Conservation (phyloP, 202 grass and related monocot genomes). For the Brachypodium distachyon region DNA sequence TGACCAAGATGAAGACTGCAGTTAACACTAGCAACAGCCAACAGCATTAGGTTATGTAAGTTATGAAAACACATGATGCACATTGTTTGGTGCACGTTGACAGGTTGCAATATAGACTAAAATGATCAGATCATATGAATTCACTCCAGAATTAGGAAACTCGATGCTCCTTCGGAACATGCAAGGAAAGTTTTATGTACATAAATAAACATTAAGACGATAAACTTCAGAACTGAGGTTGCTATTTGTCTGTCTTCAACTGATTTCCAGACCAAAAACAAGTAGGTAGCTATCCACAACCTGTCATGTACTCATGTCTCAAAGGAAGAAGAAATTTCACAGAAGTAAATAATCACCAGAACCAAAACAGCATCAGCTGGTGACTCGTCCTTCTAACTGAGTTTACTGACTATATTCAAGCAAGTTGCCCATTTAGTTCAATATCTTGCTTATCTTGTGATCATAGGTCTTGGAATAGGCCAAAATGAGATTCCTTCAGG, state of each 20-base stretch:
- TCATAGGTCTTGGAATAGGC: background rate
- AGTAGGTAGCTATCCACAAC: background rate
- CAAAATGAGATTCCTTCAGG: constrained; percentile 3
- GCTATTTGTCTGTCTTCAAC: background rate
- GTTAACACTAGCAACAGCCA: background rate
- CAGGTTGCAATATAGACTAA: background rate
- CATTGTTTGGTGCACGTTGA: background rate
- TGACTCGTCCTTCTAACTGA: background rate
- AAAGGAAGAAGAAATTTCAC: background rate
- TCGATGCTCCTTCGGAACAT: background rate
- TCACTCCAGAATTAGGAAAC: background rate
- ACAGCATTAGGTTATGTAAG: background rate
- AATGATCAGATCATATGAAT: background rate
- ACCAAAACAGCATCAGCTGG: background rate
- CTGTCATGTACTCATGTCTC: background rate
- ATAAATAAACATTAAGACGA: background rate
- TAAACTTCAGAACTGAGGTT: background rate
- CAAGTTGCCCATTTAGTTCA: background rate
- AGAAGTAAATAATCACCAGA: background rate
- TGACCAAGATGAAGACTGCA: background rate
- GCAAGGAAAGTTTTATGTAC: background rate
- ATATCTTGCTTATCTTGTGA: background rate
- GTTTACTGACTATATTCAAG: background rate
- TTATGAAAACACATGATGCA: background rate
- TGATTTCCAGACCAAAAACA: background rate